A percentile compares a stretch with the other conserved stretches of the same genome.
Conservation (phyloP, 2,329 filamentous ascomycete genomes). For the Fusarium citri region DNA sequence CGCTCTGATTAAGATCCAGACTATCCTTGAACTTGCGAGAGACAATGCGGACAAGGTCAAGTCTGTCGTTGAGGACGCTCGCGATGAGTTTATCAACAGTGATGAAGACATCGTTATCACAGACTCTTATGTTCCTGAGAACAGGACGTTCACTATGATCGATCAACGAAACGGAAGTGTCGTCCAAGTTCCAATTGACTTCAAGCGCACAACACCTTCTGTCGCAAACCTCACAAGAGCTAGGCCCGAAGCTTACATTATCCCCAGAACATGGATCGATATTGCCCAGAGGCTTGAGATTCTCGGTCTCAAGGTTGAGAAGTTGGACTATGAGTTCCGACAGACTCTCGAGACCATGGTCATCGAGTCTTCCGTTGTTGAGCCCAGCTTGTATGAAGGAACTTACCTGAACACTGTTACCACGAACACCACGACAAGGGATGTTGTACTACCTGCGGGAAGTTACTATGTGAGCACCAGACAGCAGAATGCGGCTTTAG, state of each 20-base stretch:
- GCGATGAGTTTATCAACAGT: constrained; percentile 15
- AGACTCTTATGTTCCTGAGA: background rate
- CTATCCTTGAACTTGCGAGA: constrained; percentile 11
- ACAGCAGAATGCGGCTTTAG: constrained; percentile 22
- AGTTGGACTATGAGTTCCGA: constrained; percentile 1
- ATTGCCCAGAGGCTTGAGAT: constrained; percentile 3
- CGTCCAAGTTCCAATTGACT: constrained; percentile 11
- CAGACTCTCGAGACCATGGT: background rate
- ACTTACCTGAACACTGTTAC: constrained; percentile 14
- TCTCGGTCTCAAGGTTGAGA: constrained; percentile 5
- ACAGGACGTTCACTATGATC: constrained; percentile 12
- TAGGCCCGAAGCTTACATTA: constrained; percentile 12
- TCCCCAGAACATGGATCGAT: constrained; percentile 6
- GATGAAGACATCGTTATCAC: constrained; percentile 12
- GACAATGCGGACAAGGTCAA: constrained; percentile 1
- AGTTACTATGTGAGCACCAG: constrained; percentile 12
- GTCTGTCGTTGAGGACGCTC: constrained; percentile 2
- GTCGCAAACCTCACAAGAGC: constrained; percentile 12
- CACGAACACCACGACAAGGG: constrained; percentile 6
- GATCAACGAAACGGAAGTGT: constrained; percentile 10
- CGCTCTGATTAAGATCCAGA: constrained; percentile 11
- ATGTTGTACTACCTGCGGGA: background rate
- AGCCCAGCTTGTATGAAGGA: constrained; percentile 15
- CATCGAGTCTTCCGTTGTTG: background rate
- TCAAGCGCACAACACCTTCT: constrained; percentile 10